Percentiles rank a stretch among this genome's conserved stretches.
These are phyloP conservation scores for Arthrobotrys entomopaga DNA, from an alignment of 2,329 filamentous ascomycete genomes.

Conservation along the genomic window DNA sequence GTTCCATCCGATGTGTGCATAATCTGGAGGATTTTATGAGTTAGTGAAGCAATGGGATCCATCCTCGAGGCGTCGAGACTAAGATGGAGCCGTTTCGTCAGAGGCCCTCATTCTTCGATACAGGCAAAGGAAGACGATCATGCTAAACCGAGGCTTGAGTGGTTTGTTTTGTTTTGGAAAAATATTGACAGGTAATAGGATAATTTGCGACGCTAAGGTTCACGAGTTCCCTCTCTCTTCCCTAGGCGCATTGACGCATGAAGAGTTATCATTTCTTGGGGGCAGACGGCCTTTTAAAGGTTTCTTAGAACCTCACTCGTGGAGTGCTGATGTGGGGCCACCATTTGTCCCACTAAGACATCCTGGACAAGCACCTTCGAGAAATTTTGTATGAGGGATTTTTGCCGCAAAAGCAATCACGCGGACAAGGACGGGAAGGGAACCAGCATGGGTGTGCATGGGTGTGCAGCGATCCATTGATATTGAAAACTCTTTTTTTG, in stretches of 20 bases:
- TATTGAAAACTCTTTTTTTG: slow-evolving; percentile 26
- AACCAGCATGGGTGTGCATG: slow-evolving; percentile 27
- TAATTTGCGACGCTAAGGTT: not conserved
- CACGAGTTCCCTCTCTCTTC: not conserved
- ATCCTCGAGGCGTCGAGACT: not conserved
- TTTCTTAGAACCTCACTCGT: slow-evolving; percentile 26
- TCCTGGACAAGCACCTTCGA: not conserved
- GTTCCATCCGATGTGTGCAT: not conserved
- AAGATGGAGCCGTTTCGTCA: not conserved
- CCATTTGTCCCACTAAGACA: slow-evolving; percentile 21
- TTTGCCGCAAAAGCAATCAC: slow-evolving; percentile 53
- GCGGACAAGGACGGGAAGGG: slow-evolving; percentile 29
- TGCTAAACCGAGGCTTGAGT: slow-evolving; percentile 13
- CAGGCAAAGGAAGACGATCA: slow-evolving; percentile 9
- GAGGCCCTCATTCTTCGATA: not conserved
- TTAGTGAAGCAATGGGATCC: not conserved
- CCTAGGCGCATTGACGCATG: slow-evolving; percentile 2
- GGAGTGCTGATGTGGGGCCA: slow-evolving; percentile 14
- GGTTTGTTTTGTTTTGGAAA: not conserved
- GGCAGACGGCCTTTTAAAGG: slow-evolving; percentile 45
- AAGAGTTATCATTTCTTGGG: slow-evolving; percentile 21
- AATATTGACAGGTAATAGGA: slow-evolving; percentile 33
- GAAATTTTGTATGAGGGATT: slow-evolving; percentile 53
- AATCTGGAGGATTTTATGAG: not conserved
- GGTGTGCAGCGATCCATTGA: slow-evolving; percentile 41